Base-by-base conservation (phyloP, 2,329 filamentous ascomycete species). In the Cytospora piceae region DNA sequence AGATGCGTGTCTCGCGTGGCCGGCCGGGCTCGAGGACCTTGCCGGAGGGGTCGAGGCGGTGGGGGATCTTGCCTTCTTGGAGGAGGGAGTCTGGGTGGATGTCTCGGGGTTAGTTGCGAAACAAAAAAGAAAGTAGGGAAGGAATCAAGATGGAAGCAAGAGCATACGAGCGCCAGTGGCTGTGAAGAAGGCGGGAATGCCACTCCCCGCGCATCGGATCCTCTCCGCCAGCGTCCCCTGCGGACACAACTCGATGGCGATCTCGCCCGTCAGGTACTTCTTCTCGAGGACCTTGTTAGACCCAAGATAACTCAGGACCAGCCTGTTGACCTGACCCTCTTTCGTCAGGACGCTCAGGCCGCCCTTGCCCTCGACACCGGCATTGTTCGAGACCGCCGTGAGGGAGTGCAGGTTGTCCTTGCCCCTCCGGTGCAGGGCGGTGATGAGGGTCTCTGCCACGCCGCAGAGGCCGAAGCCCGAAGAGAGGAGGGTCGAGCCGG, bases 401-500 rank as follows among this genome's bases (percentile, higher is more conserved):
- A 94, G 81, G 1, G 86, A 83, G 58, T 90, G 83, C 27, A 94
- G 81, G 12, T 83, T 81, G 5, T 88, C 84, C 6, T 81, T 79
- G 7, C 87, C 87, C 72, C 87, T 79, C 22, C 81, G 80, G 63
- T 87, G 82, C 49, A 94, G 84, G 14, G 60, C 60, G 29, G 20
- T 32, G 58, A 60, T 60, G 42, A 61, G 37, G 3, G 55, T 56
- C 59, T 67, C 66, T 37, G 88, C 87, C 22, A 93, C 89, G 69
- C 91, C 91, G 71, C 90, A 94, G 15, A 94, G 83, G n/a, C 92
- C 92, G 75, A 94, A 94, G 1, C 91, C 92, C 20, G 91, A 89
- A 73, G 90, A 92, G 63, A 94, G 80, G 42, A 94, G 81, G 0
- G 86, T 90, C 14, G 87, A 88, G 63, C 90, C 86, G 71, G 90